Evolutionary conservation across 306 rosid genomes (phyloP), one percentile per base, ranked within the genome.

Genomic region (Cicer arietinum): DNA sequence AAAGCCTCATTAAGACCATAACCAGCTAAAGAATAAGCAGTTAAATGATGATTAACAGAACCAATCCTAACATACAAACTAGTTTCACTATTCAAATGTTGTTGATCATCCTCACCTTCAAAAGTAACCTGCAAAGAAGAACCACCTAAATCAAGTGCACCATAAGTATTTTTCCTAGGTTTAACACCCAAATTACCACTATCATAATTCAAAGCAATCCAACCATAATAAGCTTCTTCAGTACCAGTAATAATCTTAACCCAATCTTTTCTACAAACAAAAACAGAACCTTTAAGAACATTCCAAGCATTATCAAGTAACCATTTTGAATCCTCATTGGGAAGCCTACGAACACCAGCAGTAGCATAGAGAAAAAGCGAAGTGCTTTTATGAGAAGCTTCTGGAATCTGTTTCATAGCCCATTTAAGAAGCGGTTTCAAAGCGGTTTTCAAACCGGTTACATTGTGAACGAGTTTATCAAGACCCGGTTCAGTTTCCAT

Each of bases 401-500:
- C 80, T 0, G 99, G 99, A 56, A 94, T 92, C 71, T 92, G 96
- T 84, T 90, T 86, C 88, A 80, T 86, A 0, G 99, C 95, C 97
- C 99, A 94, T 17, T 72, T 74, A 13, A 92, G 14, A 30, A 94
- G 90, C 4, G 99, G 99, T 46, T 81, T 86, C 50, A 94, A 75
- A 1, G 92, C 96, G 42, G 79, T 62, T 62, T 69, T 85, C 75
- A 94, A 78, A 13, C 93, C 96, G 8, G 97, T 77, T 0, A 61
- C 47, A 71, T 94, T 86, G 48, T 71, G 89, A 11, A 90, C 88
- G 78, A 94, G 82, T 81, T 90, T 94, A 81, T 94, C 93, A 10
- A 94, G 86, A 43, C 97, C 99, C 2, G 99, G 99, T 74, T 94
- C 99, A 14, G 97, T 90, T 72, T 94, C 99, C 95, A 92, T 92